phyloP scores from a whole-genome alignment of 306 rosid genomes.

The Acacia confusa region DNA sequence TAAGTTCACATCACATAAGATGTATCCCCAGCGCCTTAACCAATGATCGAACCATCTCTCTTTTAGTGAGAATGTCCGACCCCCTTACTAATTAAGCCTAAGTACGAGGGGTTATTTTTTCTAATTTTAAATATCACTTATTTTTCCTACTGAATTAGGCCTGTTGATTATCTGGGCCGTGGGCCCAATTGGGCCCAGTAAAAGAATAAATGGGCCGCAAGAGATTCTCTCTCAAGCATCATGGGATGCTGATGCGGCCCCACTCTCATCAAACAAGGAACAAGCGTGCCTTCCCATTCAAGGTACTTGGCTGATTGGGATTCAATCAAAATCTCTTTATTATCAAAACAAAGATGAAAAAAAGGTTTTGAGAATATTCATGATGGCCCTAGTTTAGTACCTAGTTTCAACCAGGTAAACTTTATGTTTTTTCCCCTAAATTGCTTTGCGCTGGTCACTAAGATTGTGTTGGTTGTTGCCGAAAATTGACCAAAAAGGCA shows the following conservation, averaged over 20 bases:
- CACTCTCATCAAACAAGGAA: constrained; percentile 4
- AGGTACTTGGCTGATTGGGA: neutral
- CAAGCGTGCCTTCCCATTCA: constrained; percentile 27
- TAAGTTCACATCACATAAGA: too few relatives aligned
- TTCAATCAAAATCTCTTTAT: constrained; percentile 13
- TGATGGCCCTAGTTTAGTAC: constrained; percentile 4
- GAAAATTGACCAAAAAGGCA: neutral
- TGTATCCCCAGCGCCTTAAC: too few relatives aligned
- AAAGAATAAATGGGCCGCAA: neutral
- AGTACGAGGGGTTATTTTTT: too few relatives aligned
- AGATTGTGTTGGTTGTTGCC: neutral
- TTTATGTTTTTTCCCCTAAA: neutral
- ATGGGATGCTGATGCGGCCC: constrained; percentile 23
- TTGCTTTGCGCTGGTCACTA: neutral
- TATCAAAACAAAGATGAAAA: neutral
- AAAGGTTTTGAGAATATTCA: neutral
- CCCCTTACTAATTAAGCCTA: too few relatives aligned
- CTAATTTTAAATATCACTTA: neutral
- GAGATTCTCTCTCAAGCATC: neutral
- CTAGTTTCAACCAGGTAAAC: neutral
- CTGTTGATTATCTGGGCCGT: neutral
- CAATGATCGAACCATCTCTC: too few relatives aligned
- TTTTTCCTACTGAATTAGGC: neutral
- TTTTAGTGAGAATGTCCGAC: too few relatives aligned
- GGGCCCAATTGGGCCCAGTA: neutral